These are phyloP conservation scores for Suillus plorans DNA, from an alignment of 768 basidiomycete genomes.

Conservation along the genomic window DNA sequence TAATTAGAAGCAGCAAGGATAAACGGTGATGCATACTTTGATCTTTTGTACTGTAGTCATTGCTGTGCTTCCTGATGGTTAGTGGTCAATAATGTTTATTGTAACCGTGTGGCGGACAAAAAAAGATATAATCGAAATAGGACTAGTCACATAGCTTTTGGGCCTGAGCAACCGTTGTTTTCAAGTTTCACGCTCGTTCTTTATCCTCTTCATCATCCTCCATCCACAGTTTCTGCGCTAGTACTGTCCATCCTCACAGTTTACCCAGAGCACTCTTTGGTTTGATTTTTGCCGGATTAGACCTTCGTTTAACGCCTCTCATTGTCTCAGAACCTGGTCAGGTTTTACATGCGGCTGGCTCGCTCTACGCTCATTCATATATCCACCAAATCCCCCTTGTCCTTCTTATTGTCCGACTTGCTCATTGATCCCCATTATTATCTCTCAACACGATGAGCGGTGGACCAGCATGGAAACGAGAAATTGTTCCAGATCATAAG, in stretches of 20 bases:
- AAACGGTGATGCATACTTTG: constrained; percentile 47
- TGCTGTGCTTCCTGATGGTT: constrained; percentile 8
- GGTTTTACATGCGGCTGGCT: constrained; percentile 35
- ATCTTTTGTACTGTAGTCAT: constrained; percentile 94
- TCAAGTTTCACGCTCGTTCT: neutral
- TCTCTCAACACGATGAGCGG: constrained; percentile 33
- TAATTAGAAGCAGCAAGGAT: constrained; percentile 18
- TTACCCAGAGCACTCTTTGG: constrained; percentile 3
- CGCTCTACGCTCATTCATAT: constrained; percentile 27
- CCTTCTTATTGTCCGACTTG: constrained; percentile 21
- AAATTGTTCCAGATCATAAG: constrained; percentile 97
- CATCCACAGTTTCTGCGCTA: constrained; percentile 23
- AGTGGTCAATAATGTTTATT: constrained; percentile 2
- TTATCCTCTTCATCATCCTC: neutral
- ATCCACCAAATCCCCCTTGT: constrained; percentile 22
- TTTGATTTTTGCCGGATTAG: neutral
- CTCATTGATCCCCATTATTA: constrained; percentile 16
- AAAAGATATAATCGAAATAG: constrained; percentile 4
- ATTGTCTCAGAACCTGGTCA: constrained; percentile 18
- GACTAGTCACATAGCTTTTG: constrained; percentile 7
- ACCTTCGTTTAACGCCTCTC: constrained; percentile 25
- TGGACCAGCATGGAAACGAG: constrained; percentile 92
- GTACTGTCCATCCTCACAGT: constrained; percentile 17
- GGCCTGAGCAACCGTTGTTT: constrained; percentile 6
- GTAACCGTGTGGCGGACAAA: constrained; percentile 4